Percentiles rank a stretch among this genome's conserved stretches.
Conservation (phyloP, 169 alveolate species). For the Cystoisospora suis region DNA sequence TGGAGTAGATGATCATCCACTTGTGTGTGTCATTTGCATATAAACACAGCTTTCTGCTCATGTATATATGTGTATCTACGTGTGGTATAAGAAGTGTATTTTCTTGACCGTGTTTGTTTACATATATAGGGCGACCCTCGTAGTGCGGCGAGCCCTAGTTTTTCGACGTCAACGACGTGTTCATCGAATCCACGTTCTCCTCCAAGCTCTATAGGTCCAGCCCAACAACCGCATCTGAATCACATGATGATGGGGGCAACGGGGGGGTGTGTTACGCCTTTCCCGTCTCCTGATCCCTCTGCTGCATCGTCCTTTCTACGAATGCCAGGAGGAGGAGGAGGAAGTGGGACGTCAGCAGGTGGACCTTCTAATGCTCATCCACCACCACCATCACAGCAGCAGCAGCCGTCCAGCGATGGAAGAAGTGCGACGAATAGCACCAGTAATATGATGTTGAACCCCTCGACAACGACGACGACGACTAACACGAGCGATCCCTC, state of each 20-base stretch:
- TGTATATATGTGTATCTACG: neutral
- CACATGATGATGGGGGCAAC: neutral
- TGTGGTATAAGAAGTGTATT: neutral
- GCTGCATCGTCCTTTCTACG: no score
- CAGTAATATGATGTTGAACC: neutral
- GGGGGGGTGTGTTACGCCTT: no score
- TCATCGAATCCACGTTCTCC: constrained; percentile 22
- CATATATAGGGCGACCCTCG: neutral
- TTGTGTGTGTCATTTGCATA: neutral
- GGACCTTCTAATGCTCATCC: no score
- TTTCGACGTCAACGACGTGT: constrained; percentile 23
- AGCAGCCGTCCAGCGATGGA: neutral
- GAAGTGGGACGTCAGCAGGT: no score
- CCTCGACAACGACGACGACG: no score
- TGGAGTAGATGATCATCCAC: neutral
- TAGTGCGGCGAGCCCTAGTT: constrained; percentile 25
- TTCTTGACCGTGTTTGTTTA: neutral
- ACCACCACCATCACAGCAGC: neutral
- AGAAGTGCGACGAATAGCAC: neutral
- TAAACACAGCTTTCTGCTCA: neutral
- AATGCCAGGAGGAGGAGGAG: no score
- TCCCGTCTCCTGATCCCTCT: no score
- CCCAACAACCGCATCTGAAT: neutral
- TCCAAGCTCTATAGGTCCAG: neutral
- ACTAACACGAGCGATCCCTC: no score